Evolutionary conservation across 495 filamentous ascomycete species (phyloP), one percentile per base, ranked within the genome.

Genomic region (Daldinia concentrica): DNA sequence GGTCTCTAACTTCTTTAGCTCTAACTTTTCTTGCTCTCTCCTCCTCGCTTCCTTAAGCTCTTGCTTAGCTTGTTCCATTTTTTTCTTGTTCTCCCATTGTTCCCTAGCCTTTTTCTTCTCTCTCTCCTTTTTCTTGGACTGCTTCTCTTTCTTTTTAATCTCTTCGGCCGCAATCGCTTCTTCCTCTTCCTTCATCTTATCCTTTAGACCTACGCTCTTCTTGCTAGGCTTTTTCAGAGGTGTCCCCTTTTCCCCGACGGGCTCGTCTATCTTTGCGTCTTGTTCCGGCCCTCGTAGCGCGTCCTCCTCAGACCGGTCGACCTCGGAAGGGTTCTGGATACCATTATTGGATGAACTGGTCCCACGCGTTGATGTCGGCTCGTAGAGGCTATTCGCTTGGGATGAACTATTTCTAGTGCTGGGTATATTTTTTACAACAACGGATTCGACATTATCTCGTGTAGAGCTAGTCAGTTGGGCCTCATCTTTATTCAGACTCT

Each of bases 21-120:
- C 32, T 0, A 6, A 26, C n/a, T 32, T 48, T 36, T 67, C 52
- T 11, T 61, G 56, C 30, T 43, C 34, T 14, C 5, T 52, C 45
- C 57, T 67, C 48, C 57, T 60, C n/a, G 39, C 58, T 36, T 67
- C 64, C 36, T 56, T 67, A 7, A 51, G n/a, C 24, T 58, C 34
- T 36, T 58, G 39, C 34, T 37, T 66, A 29, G 39, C 41, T 22
- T 58, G 1, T 52, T 66, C 68, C 11, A 36, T 36, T 15, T 22
- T 71, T 15, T 45, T 39, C 50, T 56, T 64, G 1, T 29, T 67
- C 55, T 63, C 58, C 58, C 64, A 60, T 22, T 59, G 14, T 6
- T 43, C 27, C 12, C 45, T 24, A 5, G 41, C 34, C 19, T 29
- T 63, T n/a, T 17, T 60, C 59, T 48, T 72, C 12, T 59, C 39